phyloP scores from a whole-genome alignment of 1,284 basidiomycete genomes.

The Testicularia cyperi region DNA sequence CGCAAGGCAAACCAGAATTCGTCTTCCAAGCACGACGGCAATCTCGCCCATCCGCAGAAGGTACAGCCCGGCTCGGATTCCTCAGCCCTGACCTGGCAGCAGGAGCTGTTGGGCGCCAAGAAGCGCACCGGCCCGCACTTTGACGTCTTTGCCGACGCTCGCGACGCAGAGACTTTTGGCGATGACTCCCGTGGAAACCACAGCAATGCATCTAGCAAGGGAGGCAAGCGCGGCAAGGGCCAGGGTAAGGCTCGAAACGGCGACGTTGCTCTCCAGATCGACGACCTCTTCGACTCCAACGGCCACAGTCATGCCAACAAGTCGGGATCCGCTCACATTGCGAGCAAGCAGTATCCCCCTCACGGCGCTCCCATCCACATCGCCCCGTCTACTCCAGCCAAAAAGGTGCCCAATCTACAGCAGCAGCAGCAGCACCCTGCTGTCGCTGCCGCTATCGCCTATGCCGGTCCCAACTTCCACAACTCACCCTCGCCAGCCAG shows the following conservation, averaged over 20 bases:
- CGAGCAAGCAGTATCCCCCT: constrained; percentile 10
- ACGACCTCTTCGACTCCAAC: constrained; percentile 35
- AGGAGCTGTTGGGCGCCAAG: constrained; percentile 40
- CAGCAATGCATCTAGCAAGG: constrained; percentile 12
- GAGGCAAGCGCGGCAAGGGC: constrained; percentile 12
- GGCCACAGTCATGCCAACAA: constrained; percentile 13
- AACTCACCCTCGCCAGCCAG: constrained; percentile 53
- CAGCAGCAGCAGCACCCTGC: constrained; percentile 30
- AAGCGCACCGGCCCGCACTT: constrained; percentile 40
- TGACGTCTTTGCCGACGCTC: constrained; percentile 49
- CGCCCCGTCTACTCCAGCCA: constrained; percentile 30
- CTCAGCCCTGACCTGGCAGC: constrained; percentile 48
- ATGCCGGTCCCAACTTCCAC: constrained; percentile 55
- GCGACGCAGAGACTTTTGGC: constrained; percentile 47
- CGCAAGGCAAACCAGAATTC: background rate
- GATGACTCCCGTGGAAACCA: constrained; percentile 9
- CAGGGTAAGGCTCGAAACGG: constrained; percentile 13
- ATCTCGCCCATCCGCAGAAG: constrained; percentile 30
- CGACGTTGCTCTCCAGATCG: constrained; percentile 32
- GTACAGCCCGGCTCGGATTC: constrained; percentile 32
- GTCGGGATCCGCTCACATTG: constrained; percentile 14
- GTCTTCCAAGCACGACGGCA: constrained; percentile 29
- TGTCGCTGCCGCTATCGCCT: constrained; percentile 36
- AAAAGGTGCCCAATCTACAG: constrained; percentile 19
- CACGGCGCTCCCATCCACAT: constrained; percentile 34